These are phyloP conservation scores for Cladosporium colombiae DNA, from an alignment of 2,329 filamentous ascomycete genomes.

Conservation along the genomic window DNA sequence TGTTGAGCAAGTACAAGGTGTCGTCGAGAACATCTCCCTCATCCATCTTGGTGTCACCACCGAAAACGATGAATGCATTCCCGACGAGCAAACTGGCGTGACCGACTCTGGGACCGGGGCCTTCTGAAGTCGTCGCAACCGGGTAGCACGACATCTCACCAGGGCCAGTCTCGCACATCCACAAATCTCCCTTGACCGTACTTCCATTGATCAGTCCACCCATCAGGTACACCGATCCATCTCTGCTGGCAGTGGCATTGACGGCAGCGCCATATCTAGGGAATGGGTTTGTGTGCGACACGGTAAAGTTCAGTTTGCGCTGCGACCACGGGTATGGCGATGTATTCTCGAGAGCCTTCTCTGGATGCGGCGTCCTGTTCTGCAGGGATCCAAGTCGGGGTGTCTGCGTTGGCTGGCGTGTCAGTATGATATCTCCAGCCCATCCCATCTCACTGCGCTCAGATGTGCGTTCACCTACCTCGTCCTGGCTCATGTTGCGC, in stretches of 20 bases:
- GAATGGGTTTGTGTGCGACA: constrained; percentile 81
- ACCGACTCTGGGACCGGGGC: constrained; percentile 90
- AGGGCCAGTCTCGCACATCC: constrained; percentile 89
- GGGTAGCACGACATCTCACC: constrained; percentile 88
- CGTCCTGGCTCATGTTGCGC: constrained; percentile 31
- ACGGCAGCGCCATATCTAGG: constrained; percentile 96
- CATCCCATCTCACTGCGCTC: background rate
- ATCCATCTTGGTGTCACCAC: constrained; percentile 95
- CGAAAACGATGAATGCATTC: constrained; percentile 98
- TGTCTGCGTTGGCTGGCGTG: constrained; percentile 19
- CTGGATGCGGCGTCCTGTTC: constrained; percentile 39
- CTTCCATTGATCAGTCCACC: constrained; percentile 92
- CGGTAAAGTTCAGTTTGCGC: constrained; percentile 80
- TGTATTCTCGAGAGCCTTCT: constrained; percentile 59
- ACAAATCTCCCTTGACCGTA: constrained; percentile 93
- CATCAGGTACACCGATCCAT: constrained; percentile 97
- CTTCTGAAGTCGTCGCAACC: constrained; percentile 86
- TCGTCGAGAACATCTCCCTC: constrained; percentile 90
- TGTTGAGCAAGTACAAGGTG: constrained; percentile 94
- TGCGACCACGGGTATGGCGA: constrained; percentile 97
- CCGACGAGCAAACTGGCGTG: constrained; percentile 93
- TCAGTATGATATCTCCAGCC: constrained; percentile 33
- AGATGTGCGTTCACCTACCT: constrained; percentile 23
- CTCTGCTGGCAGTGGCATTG: constrained; percentile 88
- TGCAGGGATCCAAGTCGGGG: constrained; percentile 9